These are phyloP conservation scores for Mortierella hygrophila DNA, from an alignment of 192 early-diverging fungal species.

Conservation along the genomic window DNA sequence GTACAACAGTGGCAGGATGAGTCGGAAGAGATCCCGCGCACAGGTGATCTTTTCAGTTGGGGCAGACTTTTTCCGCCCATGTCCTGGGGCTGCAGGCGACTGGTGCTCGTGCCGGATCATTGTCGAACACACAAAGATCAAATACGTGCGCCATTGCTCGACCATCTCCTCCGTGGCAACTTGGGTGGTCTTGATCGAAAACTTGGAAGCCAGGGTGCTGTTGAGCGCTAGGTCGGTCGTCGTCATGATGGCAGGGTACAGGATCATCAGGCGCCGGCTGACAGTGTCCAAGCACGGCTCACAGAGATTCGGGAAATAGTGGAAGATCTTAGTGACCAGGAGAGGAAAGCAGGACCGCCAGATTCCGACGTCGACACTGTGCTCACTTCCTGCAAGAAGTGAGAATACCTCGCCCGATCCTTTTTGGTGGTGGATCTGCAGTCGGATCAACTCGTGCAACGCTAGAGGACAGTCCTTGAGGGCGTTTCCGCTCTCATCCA, in stretches of 20 bases:
- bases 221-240: conserved; percentile 65
- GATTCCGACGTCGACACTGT: conserved; percentile 65
- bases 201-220: conserved; percentile 61
- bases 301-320: conserved; percentile 61
- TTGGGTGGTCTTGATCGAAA: conserved; percentile 61
- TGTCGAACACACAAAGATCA: conserved; percentile 79
- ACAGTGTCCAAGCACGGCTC: conserved; percentile 68
- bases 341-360: conserved; percentile 80
- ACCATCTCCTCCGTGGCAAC: conserved; percentile 72
- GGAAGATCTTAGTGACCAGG: conserved; percentile 72
- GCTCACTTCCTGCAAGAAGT: conserved; percentile 70
- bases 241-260: conserved; percentile 71
- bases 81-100: conserved; percentile 51
- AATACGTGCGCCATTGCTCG: conserved; percentile 80
- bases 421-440: conserved; percentile 66
- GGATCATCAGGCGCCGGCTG: conserved; percentile 68
- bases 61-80: conserved; percentile 60
- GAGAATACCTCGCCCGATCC: conserved; percentile 67
- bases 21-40: conserved; percentile 72
- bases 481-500: conserved; percentile 63
- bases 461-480: conserved; percentile 58
- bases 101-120: conserved; percentile 62
- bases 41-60: conserved; percentile 62
- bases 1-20: conserved; percentile 74
- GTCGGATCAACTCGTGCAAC: conserved; percentile 54